Base-by-base conservation (phyloP, 345 rosid genomes). In the Chamaenerion angustifolium region DNA sequence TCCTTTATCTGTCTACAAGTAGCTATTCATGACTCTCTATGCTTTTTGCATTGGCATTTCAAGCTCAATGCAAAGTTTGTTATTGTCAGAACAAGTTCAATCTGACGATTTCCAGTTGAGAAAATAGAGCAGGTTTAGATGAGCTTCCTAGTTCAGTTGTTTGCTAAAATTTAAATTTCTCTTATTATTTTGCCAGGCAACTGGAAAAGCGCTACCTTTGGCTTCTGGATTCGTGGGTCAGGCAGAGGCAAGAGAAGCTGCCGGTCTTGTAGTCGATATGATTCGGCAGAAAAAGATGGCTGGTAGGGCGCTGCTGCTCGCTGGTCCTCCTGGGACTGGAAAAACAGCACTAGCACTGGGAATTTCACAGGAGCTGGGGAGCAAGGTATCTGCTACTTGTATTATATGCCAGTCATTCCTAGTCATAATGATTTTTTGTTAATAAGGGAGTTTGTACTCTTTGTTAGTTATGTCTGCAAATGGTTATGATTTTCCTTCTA, bases 321-420 rank as follows among this genome's bases (percentile, higher is more conserved):
- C 95, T 15, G 96, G 98, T 12, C 96, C 98, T 52, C 98, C 98
- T 8, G 98, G 98, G 60, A 87, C 98, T 6, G 98, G 98, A 27
- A 92, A 92, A 76, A 92, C 96, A 1, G 98, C 98, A 8, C 60
- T 92, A 71, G 98, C 98, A 42, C 93, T 92, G 40, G 98, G 95
- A 37, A 73, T 87, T 56, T 77, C 84, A 31, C 98, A 92, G 65
- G 98, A 92, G 74, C 88, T 87, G 37, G 98, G 98, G 12, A 92
- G 94, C 73, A 92, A 92, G 95, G 37, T 31, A 31, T 31, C 3
- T 31, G 10, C 8, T 31, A 7, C 37, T 31, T 31, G 8, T 31
- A 31, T 31, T 31, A 31, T 31, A 31, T 31, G 1, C 10, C 37
- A 31, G 7, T 31, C 27, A 2, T 23, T 2, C 3, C 5, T 23